phyloP scores from a whole-genome alignment of 169 alveolate genomes.

The Eimeria praecox region DNA sequence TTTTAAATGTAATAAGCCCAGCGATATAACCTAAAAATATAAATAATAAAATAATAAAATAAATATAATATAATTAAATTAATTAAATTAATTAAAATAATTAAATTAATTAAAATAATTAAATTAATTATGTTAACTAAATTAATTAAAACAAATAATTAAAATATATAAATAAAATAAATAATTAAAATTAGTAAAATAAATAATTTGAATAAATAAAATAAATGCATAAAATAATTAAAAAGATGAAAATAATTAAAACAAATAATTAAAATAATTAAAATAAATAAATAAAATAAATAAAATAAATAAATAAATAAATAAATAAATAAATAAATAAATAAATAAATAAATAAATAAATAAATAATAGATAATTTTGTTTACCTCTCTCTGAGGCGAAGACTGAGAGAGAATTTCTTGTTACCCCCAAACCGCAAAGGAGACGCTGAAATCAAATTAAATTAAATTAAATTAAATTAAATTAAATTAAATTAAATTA shows the following conservation, averaged over 20 bases:
- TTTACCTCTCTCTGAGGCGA: conserved; percentile 78
- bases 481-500: neutral
- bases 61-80: neutral
- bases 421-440: conserved; percentile 39
- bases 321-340: neutral
- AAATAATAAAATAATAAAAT: neutral
- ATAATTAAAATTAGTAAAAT: neutral
- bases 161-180: neutral
- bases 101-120: neutral
- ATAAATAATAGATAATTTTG: neutral
- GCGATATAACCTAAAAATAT: conserved; percentile 62
- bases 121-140: neutral
- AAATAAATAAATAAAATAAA: too few relatives aligned
- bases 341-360: neutral
- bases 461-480: neutral
- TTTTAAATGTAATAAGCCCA: conserved; percentile 49
- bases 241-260: neutral
- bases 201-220: too few relatives aligned
- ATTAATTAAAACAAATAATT: neutral
- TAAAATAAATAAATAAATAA: neutral
- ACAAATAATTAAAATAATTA: neutral
- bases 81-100: neutral
- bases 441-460: neutral
- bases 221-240: too few relatives aligned
- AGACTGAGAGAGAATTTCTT: conserved; percentile 59